These are phyloP conservation scores for Monilinia aucupariae DNA, from an alignment of 2,329 filamentous ascomycete species.

Conservation along the genomic window DNA sequence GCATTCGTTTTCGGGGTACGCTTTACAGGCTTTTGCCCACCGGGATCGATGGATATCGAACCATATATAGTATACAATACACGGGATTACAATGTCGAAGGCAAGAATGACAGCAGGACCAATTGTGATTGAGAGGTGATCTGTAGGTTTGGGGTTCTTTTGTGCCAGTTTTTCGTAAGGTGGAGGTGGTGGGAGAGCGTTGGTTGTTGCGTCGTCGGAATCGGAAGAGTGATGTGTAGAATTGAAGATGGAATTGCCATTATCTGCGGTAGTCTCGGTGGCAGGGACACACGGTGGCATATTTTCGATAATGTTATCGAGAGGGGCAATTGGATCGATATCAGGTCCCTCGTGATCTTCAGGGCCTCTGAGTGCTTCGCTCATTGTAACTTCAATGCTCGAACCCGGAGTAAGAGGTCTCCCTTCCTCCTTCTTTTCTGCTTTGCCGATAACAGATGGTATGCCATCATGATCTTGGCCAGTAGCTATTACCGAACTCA, in stretches of 20 bases:
- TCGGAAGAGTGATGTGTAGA: background rate
- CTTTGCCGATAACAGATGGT: background rate
- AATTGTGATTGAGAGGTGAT: constrained; percentile 27
- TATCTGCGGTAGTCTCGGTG: background rate
- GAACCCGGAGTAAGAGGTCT: constrained; percentile 6
- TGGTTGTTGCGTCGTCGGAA: background rate
- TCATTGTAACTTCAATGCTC: background rate
- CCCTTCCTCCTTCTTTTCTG: constrained; percentile 3
- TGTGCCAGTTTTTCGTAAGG: constrained; percentile 27
- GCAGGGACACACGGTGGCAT: background rate
- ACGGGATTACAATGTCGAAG: constrained; percentile 26
- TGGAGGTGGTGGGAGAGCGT: background rate
- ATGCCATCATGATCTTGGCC: background rate
- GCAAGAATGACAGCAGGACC: constrained; percentile 25
- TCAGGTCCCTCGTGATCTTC: background rate
- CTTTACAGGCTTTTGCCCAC: constrained; percentile 19
- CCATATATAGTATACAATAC: constrained; percentile 26
- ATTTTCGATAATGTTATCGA: background rate
- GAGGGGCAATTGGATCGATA: background rate
- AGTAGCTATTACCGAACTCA: background rate
- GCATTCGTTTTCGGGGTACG: constrained; percentile 17
- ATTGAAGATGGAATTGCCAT: constrained; percentile 3
- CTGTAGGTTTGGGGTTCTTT: constrained; percentile 23
- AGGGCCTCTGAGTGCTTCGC: background rate
- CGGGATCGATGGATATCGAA: constrained; percentile 16